These are phyloP conservation scores for Plasmodium yoelii DNA, from an alignment of 169 alveolate species.

Conservation along the genomic window DNA sequence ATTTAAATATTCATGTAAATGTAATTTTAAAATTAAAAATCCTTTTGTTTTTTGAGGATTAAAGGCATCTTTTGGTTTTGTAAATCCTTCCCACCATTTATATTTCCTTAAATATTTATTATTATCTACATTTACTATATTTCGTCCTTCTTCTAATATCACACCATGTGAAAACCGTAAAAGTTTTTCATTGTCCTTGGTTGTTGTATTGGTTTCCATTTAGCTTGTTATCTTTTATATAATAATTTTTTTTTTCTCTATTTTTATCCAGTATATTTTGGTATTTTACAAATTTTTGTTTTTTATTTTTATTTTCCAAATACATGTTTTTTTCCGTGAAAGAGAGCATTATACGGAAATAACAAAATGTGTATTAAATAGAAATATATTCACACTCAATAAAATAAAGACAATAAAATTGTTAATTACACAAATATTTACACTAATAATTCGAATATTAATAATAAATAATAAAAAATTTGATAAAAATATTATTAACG, in stretches of 20 bases:
- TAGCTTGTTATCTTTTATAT: background rate
- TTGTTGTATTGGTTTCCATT: constrained; percentile 39
- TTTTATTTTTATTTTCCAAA: constrained; percentile 11
- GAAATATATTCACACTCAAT: no score
- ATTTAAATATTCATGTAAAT: constrained; percentile 58
- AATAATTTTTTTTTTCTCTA: no score
- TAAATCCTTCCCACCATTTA: constrained; percentile 54
- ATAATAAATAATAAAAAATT: no score
- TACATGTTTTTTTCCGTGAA: no score
- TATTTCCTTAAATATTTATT: constrained; percentile 20
- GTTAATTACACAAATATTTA: no score
- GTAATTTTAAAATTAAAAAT: constrained; percentile 53
- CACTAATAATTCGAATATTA: no score
- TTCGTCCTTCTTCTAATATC: constrained; percentile 29
- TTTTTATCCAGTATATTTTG: no score
- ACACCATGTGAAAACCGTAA: constrained; percentile 44
- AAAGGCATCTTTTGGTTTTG: constrained; percentile 49
- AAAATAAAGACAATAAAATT: no score
- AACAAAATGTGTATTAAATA: no score
- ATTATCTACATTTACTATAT: constrained; percentile 49
- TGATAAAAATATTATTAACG: no score
- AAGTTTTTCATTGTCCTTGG: constrained; percentile 27
- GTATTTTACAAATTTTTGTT: background rate
- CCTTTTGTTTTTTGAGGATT: constrained; percentile 68
- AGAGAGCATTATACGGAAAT: no score